These are phyloP conservation scores for Circinella minor DNA, from an alignment of 371 early-diverging fungal genomes.

Conservation along the genomic window DNA sequence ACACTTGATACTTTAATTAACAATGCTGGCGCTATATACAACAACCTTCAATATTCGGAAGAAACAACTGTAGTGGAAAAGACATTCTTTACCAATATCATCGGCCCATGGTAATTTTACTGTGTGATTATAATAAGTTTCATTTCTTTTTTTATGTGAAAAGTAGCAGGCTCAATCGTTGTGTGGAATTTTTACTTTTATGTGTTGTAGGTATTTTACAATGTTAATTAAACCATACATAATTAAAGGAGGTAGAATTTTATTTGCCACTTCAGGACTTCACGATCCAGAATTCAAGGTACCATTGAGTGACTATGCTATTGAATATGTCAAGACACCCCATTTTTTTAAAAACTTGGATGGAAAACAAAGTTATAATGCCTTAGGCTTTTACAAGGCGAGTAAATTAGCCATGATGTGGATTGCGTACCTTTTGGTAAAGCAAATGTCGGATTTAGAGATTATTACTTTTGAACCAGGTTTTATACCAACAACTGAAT, in stretches of 20 bases:
- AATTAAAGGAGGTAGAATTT: conserved; percentile 25
- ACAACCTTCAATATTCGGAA: conserved; percentile 12
- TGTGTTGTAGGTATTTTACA: conserved; percentile 27
- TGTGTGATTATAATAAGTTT: no score
- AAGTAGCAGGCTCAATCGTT: background rate
- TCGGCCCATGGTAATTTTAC: conserved; percentile 29
- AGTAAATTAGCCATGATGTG: conserved; percentile 38
- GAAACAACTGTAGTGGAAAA: conserved; percentile 27
- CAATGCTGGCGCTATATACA: conserved; percentile 33
- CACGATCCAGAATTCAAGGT: conserved; percentile 38
- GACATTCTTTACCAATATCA: conserved; percentile 37
- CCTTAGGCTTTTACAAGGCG: conserved; percentile 37
- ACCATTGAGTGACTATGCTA: background rate
- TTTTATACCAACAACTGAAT: conserved; percentile 45
- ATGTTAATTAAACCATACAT: conserved; percentile 32
- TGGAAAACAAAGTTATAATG: conserved; percentile 29
- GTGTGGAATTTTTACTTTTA: no score
- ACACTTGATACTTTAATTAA: conserved; percentile 23
- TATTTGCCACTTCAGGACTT: conserved; percentile 38
- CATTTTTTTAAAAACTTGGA: conserved; percentile 26
- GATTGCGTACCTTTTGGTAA: conserved; percentile 24
- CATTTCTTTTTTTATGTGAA: no score
- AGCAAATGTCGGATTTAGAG: conserved; percentile 17
- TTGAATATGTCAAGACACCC: background rate
- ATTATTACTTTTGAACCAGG: conserved; percentile 39